Conservation (phyloP, 345 rosid genomes). For the Bretschneidera sinensis region DNA sequence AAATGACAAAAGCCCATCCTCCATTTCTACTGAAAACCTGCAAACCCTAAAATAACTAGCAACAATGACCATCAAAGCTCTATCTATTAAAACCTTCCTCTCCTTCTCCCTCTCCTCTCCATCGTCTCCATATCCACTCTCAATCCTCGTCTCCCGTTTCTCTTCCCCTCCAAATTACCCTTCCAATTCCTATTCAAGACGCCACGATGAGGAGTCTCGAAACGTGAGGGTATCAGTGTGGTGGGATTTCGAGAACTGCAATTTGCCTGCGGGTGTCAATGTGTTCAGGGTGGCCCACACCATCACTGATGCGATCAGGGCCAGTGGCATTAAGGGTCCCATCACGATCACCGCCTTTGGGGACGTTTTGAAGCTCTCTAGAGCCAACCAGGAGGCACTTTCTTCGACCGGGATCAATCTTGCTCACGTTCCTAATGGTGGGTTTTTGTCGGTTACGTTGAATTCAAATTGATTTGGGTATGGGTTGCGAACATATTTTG, state of each 20-base stretch:
- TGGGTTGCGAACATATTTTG: neutral
- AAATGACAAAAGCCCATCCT: constrained; percentile 5
- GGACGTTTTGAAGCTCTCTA: constrained; percentile 58
- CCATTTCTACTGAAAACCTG: neutral
- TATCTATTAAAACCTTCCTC: constrained; percentile 20
- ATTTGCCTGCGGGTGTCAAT: constrained; percentile 52
- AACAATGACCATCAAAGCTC: constrained; percentile 25
- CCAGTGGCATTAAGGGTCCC: constrained; percentile 76
- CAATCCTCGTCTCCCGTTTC: constrained; percentile 32
- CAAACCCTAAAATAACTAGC: neutral
- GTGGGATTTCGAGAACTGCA: constrained; percentile 98
- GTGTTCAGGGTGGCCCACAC: constrained; percentile 46
- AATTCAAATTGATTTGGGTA: neutral
- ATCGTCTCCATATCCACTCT: constrained; percentile 12
- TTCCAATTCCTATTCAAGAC: constrained; percentile 15
- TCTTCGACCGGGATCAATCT: constrained; percentile 65
- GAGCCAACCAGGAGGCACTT: constrained; percentile 71
- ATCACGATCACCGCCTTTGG: constrained; percentile 78
- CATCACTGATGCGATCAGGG: constrained; percentile 63
- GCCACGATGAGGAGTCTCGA: constrained; percentile 44
- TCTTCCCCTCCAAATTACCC: constrained; percentile 22
- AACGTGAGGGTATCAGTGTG: constrained; percentile 70
- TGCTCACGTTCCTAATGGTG: constrained; percentile 72
- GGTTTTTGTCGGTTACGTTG: neutral
- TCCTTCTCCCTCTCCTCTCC: constrained; percentile 20